Evolutionary conservation across 1,139 yeast species (phyloP).

Genomic region (Wickerhamomyces sp.): DNA sequence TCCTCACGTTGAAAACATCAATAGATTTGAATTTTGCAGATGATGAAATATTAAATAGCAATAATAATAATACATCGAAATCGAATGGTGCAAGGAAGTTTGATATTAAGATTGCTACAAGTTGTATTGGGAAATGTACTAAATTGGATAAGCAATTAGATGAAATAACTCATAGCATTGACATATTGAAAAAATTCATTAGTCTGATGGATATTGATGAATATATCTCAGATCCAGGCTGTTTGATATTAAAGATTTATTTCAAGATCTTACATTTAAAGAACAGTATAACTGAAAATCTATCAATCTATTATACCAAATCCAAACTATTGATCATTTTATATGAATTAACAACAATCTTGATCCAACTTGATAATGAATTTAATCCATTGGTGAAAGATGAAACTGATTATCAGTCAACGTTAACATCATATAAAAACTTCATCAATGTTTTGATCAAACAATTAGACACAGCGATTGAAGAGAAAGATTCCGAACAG

Average conservation of each 20-base stretch:
- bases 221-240: constrained; percentile 23
- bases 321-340: constrained; percentile 22
- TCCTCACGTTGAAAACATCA: constrained; percentile 17
- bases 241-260: constrained; percentile 21
- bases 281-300: constrained; percentile 16
- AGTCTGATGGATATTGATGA: constrained; percentile 13
- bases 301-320: constrained; percentile 22
- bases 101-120: constrained; percentile 11
- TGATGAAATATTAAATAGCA: neutral
- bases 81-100: neutral
- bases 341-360: constrained; percentile 17
- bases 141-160: constrained; percentile 17
- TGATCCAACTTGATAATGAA: constrained; percentile 16
- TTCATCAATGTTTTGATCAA: constrained; percentile 29
- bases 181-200: constrained; percentile 5
- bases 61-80: no score
- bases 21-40: constrained; percentile 14
- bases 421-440: constrained; percentile 21
- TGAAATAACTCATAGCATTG: constrained; percentile 9
- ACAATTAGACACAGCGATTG: constrained; percentile 28
- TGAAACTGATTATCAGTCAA: constrained; percentile 22
- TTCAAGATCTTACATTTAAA: constrained; percentile 21
- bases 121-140: constrained; percentile 12
- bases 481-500: constrained; percentile 24
- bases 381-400: constrained; percentile 18